phyloP scores from a whole-genome alignment of 352 stramenopile genomes.

The Phytopythium litorale region DNA sequence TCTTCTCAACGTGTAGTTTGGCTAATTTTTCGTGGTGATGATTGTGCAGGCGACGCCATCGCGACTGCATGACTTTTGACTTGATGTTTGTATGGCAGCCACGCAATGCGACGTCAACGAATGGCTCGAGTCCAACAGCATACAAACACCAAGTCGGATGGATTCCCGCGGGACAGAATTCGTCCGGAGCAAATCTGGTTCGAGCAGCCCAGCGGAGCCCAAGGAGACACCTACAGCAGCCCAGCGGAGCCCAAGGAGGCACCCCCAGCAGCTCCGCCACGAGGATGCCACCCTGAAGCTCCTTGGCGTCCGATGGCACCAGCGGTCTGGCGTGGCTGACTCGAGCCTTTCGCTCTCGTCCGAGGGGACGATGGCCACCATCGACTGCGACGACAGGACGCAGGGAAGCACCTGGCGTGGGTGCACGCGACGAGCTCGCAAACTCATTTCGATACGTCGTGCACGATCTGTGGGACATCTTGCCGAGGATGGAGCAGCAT shows the following conservation, averaged over 20 bases:
- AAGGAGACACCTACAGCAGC: too few relatives aligned
- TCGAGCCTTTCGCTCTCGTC: too few relatives aligned
- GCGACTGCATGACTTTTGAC: not conserved
- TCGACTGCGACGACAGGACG: not conserved
- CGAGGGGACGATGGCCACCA: too few relatives aligned
- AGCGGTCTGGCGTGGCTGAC: too few relatives aligned
- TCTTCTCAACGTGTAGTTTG: not conserved
- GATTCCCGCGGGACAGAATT: not conserved
- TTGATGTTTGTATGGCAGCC: not conserved
- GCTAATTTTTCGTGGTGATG: slow-evolving; percentile 3
- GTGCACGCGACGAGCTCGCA: not conserved
- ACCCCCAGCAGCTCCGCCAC: too few relatives aligned
- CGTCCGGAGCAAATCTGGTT: not conserved
- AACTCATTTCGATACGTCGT: not conserved
- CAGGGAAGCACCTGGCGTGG: not conserved
- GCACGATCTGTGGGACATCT: not conserved
- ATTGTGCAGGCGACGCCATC: not conserved
- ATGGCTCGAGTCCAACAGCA: not conserved
- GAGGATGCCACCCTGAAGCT: too few relatives aligned
- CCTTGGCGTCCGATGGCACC: too few relatives aligned
- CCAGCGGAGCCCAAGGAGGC: too few relatives aligned
- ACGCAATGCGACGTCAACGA: not conserved
- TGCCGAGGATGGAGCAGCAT: not conserved
- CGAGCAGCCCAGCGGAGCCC: too few relatives aligned
- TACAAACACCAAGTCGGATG: not conserved